Percentiles rank a stretch among this genome's conserved stretches.
Conservation (phyloP, 2,329 filamentous ascomycete genomes). For the Sclerotiophoma versabilis region DNA sequence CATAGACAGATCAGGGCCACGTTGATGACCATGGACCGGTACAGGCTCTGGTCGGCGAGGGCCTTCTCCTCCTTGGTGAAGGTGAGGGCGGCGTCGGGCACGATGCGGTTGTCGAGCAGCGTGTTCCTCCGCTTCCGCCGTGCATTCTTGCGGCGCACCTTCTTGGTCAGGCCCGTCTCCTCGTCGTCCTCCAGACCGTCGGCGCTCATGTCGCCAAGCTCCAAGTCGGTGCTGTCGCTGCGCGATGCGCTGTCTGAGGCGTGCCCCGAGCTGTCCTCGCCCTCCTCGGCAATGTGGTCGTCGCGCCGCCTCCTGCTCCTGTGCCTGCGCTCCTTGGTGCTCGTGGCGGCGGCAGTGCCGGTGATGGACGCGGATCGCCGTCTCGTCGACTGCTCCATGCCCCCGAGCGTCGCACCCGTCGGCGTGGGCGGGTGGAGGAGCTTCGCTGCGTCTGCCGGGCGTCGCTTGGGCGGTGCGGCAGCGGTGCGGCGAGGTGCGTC, state of each 20-base stretch:
- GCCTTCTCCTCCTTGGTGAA: slow-evolving; percentile 76
- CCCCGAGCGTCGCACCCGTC: slow-evolving; percentile 25
- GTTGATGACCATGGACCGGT: slow-evolving; percentile 75
- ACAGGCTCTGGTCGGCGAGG: slow-evolving; percentile 75
- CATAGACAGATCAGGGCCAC: slow-evolving; percentile 82
- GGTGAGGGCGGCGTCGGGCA: slow-evolving; percentile 46
- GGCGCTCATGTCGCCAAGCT: slow-evolving; percentile 67
- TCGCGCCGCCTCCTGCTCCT: slow-evolving; percentile 34
- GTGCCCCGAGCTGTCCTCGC: slow-evolving; percentile 37
- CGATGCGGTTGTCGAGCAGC: slow-evolving; percentile 74
- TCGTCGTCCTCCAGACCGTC: slow-evolving; percentile 82
- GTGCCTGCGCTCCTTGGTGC: slow-evolving; percentile 34
- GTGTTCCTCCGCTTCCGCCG: slow-evolving; percentile 73
- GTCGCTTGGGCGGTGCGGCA: slow-evolving; percentile 11
- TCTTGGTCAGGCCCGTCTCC: slow-evolving; percentile 82
- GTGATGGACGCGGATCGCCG: slow-evolving; percentile 47
- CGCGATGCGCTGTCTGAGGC: slow-evolving; percentile 41
- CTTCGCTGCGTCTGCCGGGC: slow-evolving; percentile 26
- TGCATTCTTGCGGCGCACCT: slow-evolving; percentile 73
- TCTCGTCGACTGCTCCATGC: slow-evolving; percentile 29
- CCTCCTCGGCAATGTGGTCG: slow-evolving; percentile 46
- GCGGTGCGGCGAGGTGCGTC: slow-evolving; percentile 8
- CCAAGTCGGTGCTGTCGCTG: slow-evolving; percentile 59
- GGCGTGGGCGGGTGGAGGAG: slow-evolving; percentile 43
- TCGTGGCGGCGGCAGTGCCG: slow-evolving; percentile 34